phyloP scores from a whole-genome alignment of 148 eudicot genomes.

The Rhododendron griersonianum region DNA sequence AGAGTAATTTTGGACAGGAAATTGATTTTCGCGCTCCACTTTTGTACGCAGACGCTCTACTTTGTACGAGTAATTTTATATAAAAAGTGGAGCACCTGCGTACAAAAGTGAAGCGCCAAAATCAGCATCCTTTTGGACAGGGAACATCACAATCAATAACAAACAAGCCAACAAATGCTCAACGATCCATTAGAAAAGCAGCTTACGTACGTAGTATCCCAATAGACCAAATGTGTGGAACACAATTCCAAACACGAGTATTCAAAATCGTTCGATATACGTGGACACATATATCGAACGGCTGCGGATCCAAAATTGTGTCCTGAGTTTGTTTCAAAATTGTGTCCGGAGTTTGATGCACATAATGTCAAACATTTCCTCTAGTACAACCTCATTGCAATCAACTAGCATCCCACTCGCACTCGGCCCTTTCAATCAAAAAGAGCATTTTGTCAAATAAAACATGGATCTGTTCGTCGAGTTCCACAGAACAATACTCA shows the following conservation, averaged over 20 bases:
- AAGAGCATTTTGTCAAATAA: background rate
- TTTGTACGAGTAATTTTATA: too few species aligned
- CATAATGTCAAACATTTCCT: background rate
- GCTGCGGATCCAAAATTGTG: background rate
- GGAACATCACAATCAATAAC: background rate
- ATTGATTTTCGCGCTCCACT: too few species aligned
- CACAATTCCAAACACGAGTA: background rate
- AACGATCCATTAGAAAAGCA: background rate
- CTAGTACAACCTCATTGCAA: background rate
- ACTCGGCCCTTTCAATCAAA: background rate
- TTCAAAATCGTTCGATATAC: background rate
- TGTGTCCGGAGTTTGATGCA: background rate
- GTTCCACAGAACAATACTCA: background rate
- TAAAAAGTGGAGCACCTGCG: too few species aligned
- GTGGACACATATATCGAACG: background rate
- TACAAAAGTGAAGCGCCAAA: too few species aligned
- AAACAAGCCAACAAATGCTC: background rate
- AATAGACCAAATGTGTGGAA: background rate
- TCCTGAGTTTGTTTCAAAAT: background rate
- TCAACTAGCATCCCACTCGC: background rate
- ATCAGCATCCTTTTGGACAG: background rate
- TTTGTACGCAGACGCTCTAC: too few species aligned
- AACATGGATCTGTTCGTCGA: background rate
- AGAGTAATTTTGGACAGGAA: too few species aligned
- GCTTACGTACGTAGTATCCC: background rate